Evolutionary conservation across 176 grass and related monocot genomes (phyloP), one percentile per base, ranked within the genome.

Genomic region (Aegilops bicornis): DNA sequence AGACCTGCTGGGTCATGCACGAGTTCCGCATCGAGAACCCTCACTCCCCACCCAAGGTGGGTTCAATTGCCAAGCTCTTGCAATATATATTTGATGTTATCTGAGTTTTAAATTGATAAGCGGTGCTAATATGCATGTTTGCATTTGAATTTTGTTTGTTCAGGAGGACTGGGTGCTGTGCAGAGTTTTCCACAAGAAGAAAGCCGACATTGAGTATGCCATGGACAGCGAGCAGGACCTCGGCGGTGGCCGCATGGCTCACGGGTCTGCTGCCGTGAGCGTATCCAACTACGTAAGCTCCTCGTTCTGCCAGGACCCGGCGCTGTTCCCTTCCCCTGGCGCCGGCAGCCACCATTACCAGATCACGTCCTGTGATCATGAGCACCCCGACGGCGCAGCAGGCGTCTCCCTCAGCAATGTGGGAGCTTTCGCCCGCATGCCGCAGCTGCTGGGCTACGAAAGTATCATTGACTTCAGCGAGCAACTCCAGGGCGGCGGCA

Each of bases 1-100:
- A 97, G 90, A 94, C 88, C 56, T 88, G 77, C 61, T 97, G 95
- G 95, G 90, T 97, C 35, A 97, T 94, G 95, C 92, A 97, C 2
- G 95, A 97, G 63, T 97, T 97, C 32, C 90, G 95, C 61, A 88
- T 97, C 84, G 90, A 97, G 80, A 77, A 73, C 11, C 86, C 86
- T 20, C 62, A 84, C 64, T 76, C 89, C 7, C 92, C 88, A 22
- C 92, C 86, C 48, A 97, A 97, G 85, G 93, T 76, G 12, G 11
- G 10, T 74, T 27, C 13, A 76, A 10, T 10, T 48, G 39, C 13
- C 40, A 17, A 0, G 3, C 24, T 48, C 6, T 70, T 52, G 48
- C 48, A 52, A 52, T 52, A 17, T 33, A 35, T 6, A 42, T 42
- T 1, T 11, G 9, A 42, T 42, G 11, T 12, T 45, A 45, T 14